Evolutionary conservation across 768 basidiomycete species (phyloP), one percentile per base, ranked within the genome.

Genomic region (Lactarius evosmus): DNA sequence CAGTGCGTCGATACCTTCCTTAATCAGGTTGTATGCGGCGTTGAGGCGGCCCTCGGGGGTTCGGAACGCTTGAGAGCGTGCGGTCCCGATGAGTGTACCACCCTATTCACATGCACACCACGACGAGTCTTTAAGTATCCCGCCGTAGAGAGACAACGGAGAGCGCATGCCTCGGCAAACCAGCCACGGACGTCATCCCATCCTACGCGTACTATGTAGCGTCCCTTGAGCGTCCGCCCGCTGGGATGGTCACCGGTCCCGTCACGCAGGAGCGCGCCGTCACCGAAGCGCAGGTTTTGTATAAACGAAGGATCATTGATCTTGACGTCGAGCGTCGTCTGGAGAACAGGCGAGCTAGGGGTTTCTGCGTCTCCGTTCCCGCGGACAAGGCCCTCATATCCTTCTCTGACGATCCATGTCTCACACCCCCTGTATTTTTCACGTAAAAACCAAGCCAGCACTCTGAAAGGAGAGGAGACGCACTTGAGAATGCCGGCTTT

Each of bases 121-220:
- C 16, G 30, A 51, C 14, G 22, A n/a, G 38, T 32, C 33, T 27
- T 49, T 59, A n/a, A 49, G 40, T 16, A 51, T 40, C 36, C 41
- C n/a, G 34, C 40, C 14, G 3, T 27, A 41, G n/a, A 30, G 14
- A 33, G 36, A 32, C 6, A 27, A 8, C 8, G 40, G 52, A 55
- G 34, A 25, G 22, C 8, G 74, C 84, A 61, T 69, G 88, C 93
- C 82, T 97, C 85, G 33, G 89, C 84, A 69, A 96, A 88, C 94
- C 95, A 98, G 14, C 93, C 93, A 53, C 93, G 80, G 34, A 98
- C 96, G 74, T 99, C 97, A 73, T 99, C 97, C 89, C 95, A 98
- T 11, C 97, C 97, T 2, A 96, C 96, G 60, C 93, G 82, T 25
- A 98, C 89, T 69, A 98, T 97, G 75, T 97, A 93, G 55, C 89